Evolutionary conservation across 2,329 filamentous ascomycete genomes (phyloP).

Genomic region (Paecilomyces formosus): DNA sequence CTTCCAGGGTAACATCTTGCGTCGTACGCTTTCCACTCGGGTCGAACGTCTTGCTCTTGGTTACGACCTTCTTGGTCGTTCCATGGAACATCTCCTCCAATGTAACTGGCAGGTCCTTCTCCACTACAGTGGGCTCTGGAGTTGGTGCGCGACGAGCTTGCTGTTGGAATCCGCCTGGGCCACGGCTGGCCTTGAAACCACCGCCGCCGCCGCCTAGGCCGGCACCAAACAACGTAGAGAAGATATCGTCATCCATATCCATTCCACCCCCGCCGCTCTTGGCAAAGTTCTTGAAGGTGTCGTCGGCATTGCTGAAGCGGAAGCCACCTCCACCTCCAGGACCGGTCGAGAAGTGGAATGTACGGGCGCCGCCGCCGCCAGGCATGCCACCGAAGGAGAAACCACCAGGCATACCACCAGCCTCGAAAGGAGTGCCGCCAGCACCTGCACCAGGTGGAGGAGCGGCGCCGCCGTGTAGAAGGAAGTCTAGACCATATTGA

Average conservation of each 20-base stretch:
- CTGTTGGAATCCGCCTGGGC: conserved; percentile 20
- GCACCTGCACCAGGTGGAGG: conserved; percentile 53
- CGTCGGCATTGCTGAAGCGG: conserved; percentile 73
- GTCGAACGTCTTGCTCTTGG: conserved; percentile 94
- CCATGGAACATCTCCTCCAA: conserved; percentile 86
- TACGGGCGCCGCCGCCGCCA: conserved; percentile 42
- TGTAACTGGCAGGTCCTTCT: conserved; percentile 70
- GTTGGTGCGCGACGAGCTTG: conserved; percentile 42
- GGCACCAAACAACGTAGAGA: conserved; percentile 42
- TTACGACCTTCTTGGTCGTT: conserved; percentile 93
- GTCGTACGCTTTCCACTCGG: conserved; percentile 71
- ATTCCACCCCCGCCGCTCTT: conserved; percentile 48
- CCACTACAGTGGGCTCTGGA: conserved; percentile 84
- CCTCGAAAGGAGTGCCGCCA: conserved; percentile 53
- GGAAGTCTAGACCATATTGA: conserved; percentile 86
- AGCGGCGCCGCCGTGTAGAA: conserved; percentile 68
- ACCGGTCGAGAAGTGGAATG: conserved; percentile 39
- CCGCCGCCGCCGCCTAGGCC: conserved; percentile 37
- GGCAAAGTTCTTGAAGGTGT: conserved; percentile 80
- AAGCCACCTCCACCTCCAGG: conserved; percentile 60
- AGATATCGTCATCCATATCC: conserved; percentile 51
- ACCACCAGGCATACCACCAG: conserved; percentile 45
- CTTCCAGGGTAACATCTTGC: conserved; percentile 84
- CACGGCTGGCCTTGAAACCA: conserved; percentile 21
- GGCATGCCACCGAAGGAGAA: conserved; percentile 46